Percentiles rank a stretch among this genome's conserved stretches.
These are phyloP conservation scores for Hanseniaspora valbyensis DNA, from an alignment of 805 yeast species.

Conservation along the genomic window DNA sequence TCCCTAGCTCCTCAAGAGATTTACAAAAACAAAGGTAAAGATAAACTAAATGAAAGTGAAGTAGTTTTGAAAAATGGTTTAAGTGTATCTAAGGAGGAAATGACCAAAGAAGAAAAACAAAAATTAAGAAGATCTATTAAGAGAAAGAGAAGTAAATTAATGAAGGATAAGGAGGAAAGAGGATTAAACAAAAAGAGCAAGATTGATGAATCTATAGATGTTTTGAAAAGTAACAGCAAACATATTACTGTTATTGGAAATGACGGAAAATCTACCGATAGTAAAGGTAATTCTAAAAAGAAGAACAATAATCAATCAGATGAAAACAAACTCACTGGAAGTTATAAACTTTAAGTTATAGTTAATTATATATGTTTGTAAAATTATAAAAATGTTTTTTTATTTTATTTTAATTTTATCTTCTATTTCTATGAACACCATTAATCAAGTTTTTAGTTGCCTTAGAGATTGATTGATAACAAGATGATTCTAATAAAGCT, in stretches of 20 bases:
- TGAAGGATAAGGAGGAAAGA: conserved; percentile 22
- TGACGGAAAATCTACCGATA: conserved; percentile 64
- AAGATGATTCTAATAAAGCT: conserved; percentile 66
- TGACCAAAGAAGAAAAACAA: conserved; percentile 74
- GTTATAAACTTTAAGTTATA: conserved; percentile 18
- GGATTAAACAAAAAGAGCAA: conserved; percentile 37
- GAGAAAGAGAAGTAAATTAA: conserved; percentile 58
- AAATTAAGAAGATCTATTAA: conserved; percentile 78
- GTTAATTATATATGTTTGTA: not conserved
- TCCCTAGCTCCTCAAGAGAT: conserved; percentile 93
- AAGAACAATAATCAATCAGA: not conserved
- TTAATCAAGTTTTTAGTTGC: conserved; percentile 29
- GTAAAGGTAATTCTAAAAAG: conserved; percentile 54
- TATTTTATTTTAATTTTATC: too few relatives aligned
- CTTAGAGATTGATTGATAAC: conserved; percentile 67
- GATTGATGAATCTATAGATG: conserved; percentile 54
- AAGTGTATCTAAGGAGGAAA: conserved; percentile 68
- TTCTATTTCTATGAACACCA: conserved; percentile 17
- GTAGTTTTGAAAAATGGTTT: conserved; percentile 66
- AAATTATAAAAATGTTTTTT: too few relatives aligned
- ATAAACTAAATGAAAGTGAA: conserved; percentile 42
- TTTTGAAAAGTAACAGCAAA: conserved; percentile 52
- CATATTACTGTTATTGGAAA: conserved; percentile 69
- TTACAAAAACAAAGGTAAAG: conserved; percentile 40
- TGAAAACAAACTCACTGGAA: conserved; percentile 22